Evolutionary conservation across 1,139 yeast species (phyloP), one percentile per base, ranked within the genome.

Genomic region (Candida sp.): DNA sequence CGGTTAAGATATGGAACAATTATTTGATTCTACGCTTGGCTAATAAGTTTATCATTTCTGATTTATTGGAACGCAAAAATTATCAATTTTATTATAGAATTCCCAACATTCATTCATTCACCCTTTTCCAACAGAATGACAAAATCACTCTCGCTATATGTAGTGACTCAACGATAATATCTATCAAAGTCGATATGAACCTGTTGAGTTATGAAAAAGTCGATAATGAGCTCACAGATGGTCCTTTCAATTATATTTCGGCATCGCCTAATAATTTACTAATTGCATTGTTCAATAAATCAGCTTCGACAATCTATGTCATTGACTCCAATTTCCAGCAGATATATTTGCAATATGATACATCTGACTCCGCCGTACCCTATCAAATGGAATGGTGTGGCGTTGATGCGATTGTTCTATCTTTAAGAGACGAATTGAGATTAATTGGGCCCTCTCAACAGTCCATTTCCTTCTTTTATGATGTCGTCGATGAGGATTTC

Each of bases 371-470:
- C 35, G 50, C 64, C 39, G 21, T 73, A 55, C 62, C 73, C 1
- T 56, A 62, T 34, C 77, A 77, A 49, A 65, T 88, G 9, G 75
- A 74, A 47, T 91, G 97, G 97, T 87, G 96, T 61, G 89, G 93
- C 0, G 82, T 84, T 52, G 96, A 89, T 65, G 89, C 95, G 0
- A 81, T 90, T 1, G 82, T 82, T 0, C 38, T 81, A 29, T 68
- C 82, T 0, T 73, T 77, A 46, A 69, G 75, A 4, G 95, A 86
- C 51, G 91, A 86, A 45, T 56, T 89, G 22, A 77, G 78, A 47
- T 60, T 91, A 11, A 73, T 85, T 33, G 96, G 95, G 0, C 95
- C 96, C 0, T 77, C 81, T 3, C 84, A 82, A 42, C 84, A 82
- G 2, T 72, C 82, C 2, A 66, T 73, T 4, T 73, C 78, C 1